Evolutionary conservation across 306 rosid genomes (phyloP).

Genomic region (Erythrophleum fordii): DNA sequence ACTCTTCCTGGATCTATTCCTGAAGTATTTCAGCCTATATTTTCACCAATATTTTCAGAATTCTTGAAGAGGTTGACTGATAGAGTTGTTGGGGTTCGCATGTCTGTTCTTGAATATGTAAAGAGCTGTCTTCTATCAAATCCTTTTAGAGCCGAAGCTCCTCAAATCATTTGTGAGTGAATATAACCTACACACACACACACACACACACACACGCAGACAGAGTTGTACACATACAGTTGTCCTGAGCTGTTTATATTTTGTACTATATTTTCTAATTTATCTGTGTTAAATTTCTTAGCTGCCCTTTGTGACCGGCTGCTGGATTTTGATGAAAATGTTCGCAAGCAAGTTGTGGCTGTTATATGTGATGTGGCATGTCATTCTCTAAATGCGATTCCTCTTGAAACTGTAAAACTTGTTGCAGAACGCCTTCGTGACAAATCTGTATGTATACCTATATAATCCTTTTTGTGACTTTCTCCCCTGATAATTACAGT

Average conservation of each 20-base stretch:
- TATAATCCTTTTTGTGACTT: slow-evolving; percentile 17
- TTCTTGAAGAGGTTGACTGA: slow-evolving; percentile 94
- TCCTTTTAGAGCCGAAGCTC: slow-evolving; percentile 80
- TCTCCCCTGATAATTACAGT: slow-evolving; percentile 23
- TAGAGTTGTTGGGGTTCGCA: slow-evolving; percentile 85
- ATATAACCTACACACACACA: too few species aligned
- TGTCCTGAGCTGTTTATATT: slow-evolving; percentile 18
- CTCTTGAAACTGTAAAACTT: slow-evolving; percentile 82
- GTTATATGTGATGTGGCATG: slow-evolving; percentile 92
- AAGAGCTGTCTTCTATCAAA: slow-evolving; percentile 77
- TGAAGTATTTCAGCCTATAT: slow-evolving; percentile 91
- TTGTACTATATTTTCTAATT: slow-evolving; percentile 41
- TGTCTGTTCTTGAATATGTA: slow-evolving; percentile 89
- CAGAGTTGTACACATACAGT: neutral
- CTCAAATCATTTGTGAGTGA: slow-evolving; percentile 81
- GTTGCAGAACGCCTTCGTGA: slow-evolving; percentile 98
- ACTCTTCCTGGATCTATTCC: slow-evolving; percentile 74
- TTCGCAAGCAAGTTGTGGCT: slow-evolving; percentile 95
- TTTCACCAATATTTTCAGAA: slow-evolving; percentile 86
- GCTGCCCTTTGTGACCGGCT: slow-evolving; percentile 96
- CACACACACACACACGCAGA: too few species aligned
- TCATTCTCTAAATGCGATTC: slow-evolving; percentile 66
- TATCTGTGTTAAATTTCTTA: slow-evolving; percentile 48
- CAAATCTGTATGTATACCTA: slow-evolving; percentile 77
- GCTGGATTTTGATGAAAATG: slow-evolving; percentile 92